Percentiles rank a stretch among this genome's conserved stretches.
Conservation (phyloP, 352 stramenopile genomes). For the Halophytophthora polymorphica region DNA sequence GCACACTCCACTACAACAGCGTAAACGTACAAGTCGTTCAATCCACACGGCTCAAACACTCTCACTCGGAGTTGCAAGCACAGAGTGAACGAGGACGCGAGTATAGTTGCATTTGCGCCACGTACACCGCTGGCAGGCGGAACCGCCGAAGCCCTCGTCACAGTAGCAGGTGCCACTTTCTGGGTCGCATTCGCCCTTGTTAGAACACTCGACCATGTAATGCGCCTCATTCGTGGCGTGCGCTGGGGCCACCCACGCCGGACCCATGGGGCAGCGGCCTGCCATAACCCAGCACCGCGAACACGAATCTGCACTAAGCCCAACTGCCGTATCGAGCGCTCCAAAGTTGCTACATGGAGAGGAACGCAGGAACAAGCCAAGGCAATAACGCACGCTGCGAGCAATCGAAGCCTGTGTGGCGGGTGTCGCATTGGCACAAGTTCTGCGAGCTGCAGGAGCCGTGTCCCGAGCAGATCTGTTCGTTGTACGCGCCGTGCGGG, state of each 20-base stretch:
- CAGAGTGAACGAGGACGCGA: background rate
- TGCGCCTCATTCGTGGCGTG: constrained; percentile 50
- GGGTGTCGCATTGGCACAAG: constrained; percentile 51
- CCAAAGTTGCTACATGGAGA: no score
- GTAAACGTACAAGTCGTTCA: constrained; percentile 1
- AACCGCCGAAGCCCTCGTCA: constrained; percentile 66
- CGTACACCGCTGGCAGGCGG: constrained; percentile 66
- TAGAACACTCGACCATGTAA: constrained; percentile 72
- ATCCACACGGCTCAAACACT: background rate
- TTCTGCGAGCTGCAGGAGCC: constrained; percentile 44
- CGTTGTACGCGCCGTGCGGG: constrained; percentile 42
- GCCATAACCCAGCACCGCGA: background rate
- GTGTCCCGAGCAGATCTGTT: constrained; percentile 58
- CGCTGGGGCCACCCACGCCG: constrained; percentile 59
- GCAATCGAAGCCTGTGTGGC: constrained; percentile 57
- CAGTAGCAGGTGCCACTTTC: constrained; percentile 49
- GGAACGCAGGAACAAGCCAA: no score
- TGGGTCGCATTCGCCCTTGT: constrained; percentile 66
- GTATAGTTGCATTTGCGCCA: background rate
- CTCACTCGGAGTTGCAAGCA: no score
- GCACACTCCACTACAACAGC: constrained; percentile 45
- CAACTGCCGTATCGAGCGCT: no score
- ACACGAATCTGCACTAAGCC: no score
- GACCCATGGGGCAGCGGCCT: constrained; percentile 48
- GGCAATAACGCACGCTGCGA: constrained; percentile 37